Percentiles rank a stretch among this genome's conserved stretches.
Conservation (phyloP, 768 basidiomycete genomes). For the Tubosaeta sp. region DNA sequence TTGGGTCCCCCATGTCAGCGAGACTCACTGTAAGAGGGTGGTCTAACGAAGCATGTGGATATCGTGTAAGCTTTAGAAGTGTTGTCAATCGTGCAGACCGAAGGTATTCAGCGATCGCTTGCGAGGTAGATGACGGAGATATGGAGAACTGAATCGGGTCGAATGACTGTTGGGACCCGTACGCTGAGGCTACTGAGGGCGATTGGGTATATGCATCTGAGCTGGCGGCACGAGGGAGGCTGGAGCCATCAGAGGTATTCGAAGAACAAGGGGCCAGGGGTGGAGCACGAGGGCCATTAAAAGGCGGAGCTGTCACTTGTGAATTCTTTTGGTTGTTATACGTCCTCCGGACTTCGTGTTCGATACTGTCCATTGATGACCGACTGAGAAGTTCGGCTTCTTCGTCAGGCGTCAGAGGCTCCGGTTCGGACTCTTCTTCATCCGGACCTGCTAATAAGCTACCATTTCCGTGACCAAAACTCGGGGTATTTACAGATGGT, state of each 20-base stretch:
- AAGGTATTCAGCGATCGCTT: conserved; percentile 80
- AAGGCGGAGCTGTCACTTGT: conserved; percentile 33
- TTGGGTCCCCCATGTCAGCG: conserved; percentile 85
- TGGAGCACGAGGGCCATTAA: conserved; percentile 38
- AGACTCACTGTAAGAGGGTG: conserved; percentile 80
- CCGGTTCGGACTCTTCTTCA: conserved; percentile 49
- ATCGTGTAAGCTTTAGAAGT: conserved; percentile 69
- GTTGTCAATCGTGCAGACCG: conserved; percentile 85
- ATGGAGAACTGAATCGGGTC: conserved; percentile 29
- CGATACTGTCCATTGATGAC: conserved; percentile 87
- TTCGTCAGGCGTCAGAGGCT: conserved; percentile 48
- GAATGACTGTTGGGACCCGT: conserved; percentile 22
- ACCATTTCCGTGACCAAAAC: conserved; percentile 45
- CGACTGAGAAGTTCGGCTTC: conserved; percentile 65
- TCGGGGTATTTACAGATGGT: conserved; percentile 42
- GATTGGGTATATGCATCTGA: conserved; percentile 56
- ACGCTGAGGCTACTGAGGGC: conserved; percentile 33
- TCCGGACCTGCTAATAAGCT: conserved; percentile 44
- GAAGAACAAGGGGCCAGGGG: conserved; percentile 35
- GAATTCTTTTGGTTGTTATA: conserved; percentile 52
- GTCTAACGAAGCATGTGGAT: conserved; percentile 73
- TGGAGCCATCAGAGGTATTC: conserved; percentile 52
- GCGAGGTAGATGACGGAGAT: conserved; percentile 57
- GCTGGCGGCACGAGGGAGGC: conserved; percentile 31
- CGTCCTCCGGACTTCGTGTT: conserved; percentile 73